Conservation (phyloP, 768 basidiomycete species). For the Cyclocybe aegerita region DNA sequence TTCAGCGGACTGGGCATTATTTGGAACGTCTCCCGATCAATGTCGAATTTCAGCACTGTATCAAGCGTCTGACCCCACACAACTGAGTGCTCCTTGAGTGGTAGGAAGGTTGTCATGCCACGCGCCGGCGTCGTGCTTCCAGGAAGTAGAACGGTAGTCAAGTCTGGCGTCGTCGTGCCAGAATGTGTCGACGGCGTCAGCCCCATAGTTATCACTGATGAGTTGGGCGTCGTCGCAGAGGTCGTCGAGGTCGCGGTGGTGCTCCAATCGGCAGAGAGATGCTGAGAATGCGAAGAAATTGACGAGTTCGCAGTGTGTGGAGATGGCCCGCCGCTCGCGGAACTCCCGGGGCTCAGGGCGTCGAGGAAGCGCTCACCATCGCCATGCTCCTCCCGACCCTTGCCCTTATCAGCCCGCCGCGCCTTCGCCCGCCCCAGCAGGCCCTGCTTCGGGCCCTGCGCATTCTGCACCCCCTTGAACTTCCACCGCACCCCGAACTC, state of each 20-base stretch:
- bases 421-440: constrained; percentile 33
- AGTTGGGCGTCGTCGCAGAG: constrained; percentile 8
- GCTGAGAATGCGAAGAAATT: constrained; percentile 19
- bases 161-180: constrained; percentile 1
- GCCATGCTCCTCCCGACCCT: constrained; percentile 17
- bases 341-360: not conserved
- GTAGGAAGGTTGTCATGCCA: constrained; percentile 60
- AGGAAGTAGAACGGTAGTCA: constrained; percentile 3
- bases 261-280: constrained; percentile 16
- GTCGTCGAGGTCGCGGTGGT: constrained; percentile 10
- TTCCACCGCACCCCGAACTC: constrained; percentile 73
- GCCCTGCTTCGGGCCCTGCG: constrained; percentile 36
- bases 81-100: constrained; percentile 64
- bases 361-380: not conserved
- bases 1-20: constrained; percentile 64
- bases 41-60: constrained; percentile 56
- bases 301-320: constrained; percentile 6
- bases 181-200: constrained; percentile 4
- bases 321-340: constrained; percentile 2
- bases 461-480: constrained; percentile 53
- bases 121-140: constrained; percentile 38
- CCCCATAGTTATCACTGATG: constrained; percentile 9
- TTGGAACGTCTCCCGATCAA: constrained; percentile 51
- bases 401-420: constrained; percentile 22
- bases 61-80: constrained; percentile 60